These are phyloP conservation scores for Lolium multiflorum DNA, from an alignment of 176 grass and related monocot genomes.

Conservation along the genomic window DNA sequence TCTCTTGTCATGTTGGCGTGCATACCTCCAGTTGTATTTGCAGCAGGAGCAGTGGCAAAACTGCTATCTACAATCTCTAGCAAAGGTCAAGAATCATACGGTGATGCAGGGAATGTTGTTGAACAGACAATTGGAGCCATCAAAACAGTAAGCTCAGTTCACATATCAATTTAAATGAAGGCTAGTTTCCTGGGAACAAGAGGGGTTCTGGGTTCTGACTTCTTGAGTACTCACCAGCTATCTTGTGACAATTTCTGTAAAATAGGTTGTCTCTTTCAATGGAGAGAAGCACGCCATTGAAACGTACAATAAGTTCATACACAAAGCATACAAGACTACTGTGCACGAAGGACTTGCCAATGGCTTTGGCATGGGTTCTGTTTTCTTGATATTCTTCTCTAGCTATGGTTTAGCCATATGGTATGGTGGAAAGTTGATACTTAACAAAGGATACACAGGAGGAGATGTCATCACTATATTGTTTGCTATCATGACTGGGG, in stretches of 20 bases:
- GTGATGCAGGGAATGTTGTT: slow-evolving; percentile 72
- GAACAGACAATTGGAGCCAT: slow-evolving; percentile 78
- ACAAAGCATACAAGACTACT: slow-evolving; percentile 49
- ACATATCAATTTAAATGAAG: background rate
- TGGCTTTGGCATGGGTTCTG: slow-evolving; percentile 69
- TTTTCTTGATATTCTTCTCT: slow-evolving; percentile 69
- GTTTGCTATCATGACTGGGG: slow-evolving; percentile 68
- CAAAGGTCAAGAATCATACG: slow-evolving; percentile 64
- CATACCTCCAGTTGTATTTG: slow-evolving; percentile 74
- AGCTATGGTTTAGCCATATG: slow-evolving; percentile 71
- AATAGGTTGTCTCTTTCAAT: slow-evolving; percentile 81
- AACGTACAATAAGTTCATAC: slow-evolving; percentile 64
- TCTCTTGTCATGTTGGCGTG: slow-evolving; percentile 79
- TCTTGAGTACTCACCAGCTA: slow-evolving; percentile 15
- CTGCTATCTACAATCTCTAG: slow-evolving; percentile 65
- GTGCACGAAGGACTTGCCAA: slow-evolving; percentile 67
- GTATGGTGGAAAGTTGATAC: slow-evolving; percentile 64
- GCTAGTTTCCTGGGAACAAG: background rate
- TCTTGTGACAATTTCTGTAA: slow-evolving; percentile 18
- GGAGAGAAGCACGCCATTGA: slow-evolving; percentile 71
- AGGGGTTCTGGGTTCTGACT: background rate
- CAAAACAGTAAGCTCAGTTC: slow-evolving; percentile 67
- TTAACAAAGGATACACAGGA: slow-evolving; percentile 66
- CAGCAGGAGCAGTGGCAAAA: slow-evolving; percentile 61
- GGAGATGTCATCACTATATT: slow-evolving; percentile 68